A percentile compares a stretch with the other conserved stretches of the same genome.
phyloP scores from a whole-genome alignment of 164 flowering plant species.

The Tetrastigma voinierianum region DNA sequence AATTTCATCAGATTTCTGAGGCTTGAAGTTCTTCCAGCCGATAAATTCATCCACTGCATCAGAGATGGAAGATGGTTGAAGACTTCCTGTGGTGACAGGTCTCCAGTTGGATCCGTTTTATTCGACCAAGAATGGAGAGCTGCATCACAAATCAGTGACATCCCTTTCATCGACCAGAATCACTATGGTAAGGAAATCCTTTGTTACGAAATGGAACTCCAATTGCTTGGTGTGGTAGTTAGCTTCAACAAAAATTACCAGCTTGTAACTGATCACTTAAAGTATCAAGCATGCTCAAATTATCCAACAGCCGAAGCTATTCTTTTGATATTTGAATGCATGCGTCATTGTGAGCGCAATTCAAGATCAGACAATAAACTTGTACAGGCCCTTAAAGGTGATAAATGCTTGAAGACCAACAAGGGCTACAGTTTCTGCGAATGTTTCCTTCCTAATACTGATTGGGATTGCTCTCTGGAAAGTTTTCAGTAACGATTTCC shows the following conservation, averaged over 20 bases:
- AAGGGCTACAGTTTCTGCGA: constrained; percentile 46
- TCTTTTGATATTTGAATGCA: constrained; percentile 40
- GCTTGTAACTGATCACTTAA: constrained; percentile 36
- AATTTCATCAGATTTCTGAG: constrained; percentile 46
- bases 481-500: constrained; percentile 32
- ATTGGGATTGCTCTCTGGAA: constrained; percentile 59
- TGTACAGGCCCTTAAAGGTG: constrained; percentile 17
- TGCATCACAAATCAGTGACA: constrained; percentile 43
- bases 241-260: constrained; percentile 33
- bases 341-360: constrained; percentile 30
- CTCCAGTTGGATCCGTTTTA: constrained; percentile 50
- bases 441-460: constrained; percentile 38
- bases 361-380: constrained; percentile 15
- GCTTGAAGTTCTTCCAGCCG: constrained; percentile 26
- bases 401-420: constrained; percentile 42
- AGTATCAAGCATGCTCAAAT: constrained; percentile 17
- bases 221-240: constrained; percentile 55
- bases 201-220: constrained; percentile 41
- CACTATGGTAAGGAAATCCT: constrained; percentile 50
- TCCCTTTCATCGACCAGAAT: constrained; percentile 48
- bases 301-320: constrained; percentile 27
- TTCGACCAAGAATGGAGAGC: constrained; percentile 39
- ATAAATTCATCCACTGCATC: constrained; percentile 42
- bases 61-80: constrained; percentile 42
- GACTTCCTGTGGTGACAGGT: constrained; percentile 42